Conservation (phyloP, 2,329 filamentous ascomycete species). For the Microascus cirrosus region DNA sequence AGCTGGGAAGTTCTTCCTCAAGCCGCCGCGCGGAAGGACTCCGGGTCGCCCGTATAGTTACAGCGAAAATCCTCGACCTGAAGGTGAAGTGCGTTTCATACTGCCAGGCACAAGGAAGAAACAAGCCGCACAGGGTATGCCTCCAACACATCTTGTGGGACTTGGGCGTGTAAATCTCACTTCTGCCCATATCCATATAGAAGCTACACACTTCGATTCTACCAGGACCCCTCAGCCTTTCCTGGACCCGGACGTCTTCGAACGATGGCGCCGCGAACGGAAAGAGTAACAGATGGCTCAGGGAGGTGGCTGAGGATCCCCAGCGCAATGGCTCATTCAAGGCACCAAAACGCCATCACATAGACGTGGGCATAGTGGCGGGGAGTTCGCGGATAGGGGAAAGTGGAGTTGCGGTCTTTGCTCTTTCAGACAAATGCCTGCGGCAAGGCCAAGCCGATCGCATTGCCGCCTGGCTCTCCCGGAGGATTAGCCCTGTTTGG, state of each 20-base stretch:
- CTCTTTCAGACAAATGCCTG: no score
- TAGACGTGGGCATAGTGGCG: no score
- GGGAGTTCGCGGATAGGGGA: no score
- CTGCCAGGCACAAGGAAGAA: constrained; percentile 13
- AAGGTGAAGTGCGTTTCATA: constrained; percentile 17
- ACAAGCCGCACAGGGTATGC: background rate
- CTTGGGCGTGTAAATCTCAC: background rate
- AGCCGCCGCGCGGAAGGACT: constrained; percentile 11
- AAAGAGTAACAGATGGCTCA: background rate
- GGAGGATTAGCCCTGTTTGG: no score
- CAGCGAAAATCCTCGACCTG: constrained; percentile 13
- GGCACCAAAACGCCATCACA: no score
- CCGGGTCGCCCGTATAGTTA: constrained; percentile 4
- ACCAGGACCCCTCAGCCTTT: constrained; percentile 20
- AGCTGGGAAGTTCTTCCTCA: constrained; percentile 13
- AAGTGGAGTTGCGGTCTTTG: no score
- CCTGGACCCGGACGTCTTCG: constrained; percentile 17
- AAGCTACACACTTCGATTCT: constrained; percentile 13
- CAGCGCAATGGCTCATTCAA: no score
- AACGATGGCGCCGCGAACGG: constrained; percentile 9
- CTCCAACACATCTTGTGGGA: background rate
- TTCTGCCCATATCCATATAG: background rate
- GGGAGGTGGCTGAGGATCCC: background rate
- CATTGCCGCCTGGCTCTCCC: no score
- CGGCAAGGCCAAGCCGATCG: no score